phyloP scores from a whole-genome alignment of 2,329 filamentous ascomycete species.

The Xylaria hypoxylon region DNA sequence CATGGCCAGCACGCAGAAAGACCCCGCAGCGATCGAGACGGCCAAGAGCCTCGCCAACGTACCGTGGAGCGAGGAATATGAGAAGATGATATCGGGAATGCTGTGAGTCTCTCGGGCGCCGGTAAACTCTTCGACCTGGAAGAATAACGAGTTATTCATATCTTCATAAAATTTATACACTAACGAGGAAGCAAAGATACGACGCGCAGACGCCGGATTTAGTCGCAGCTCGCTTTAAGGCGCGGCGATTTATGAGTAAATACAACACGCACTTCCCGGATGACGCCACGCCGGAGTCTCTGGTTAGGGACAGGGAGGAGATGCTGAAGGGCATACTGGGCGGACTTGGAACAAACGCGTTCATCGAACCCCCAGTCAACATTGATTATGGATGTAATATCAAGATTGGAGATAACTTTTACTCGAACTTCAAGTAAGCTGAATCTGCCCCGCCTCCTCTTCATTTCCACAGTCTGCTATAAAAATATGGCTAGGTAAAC shows the following conservation, averaged over 20 bases:
- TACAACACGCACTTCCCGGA: conserved; percentile 69
- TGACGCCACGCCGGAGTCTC: conserved; percentile 57
- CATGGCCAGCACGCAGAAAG: conserved; percentile 37
- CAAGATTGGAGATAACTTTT: conserved; percentile 70
- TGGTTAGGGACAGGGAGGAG: conserved; percentile 54
- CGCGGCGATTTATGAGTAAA: conserved; percentile 66
- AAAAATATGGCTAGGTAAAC: neutral
- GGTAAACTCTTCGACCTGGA: neutral
- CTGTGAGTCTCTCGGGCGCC: conserved; percentile 56
- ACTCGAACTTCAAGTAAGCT: conserved; percentile 68
- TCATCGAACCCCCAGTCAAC: conserved; percentile 71
- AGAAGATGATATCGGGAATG: conserved; percentile 74
- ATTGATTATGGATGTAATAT: conserved; percentile 77
- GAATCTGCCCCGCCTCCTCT: conserved; percentile 16
- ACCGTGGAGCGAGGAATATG: conserved; percentile 62
- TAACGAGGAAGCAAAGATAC: conserved; percentile 56
- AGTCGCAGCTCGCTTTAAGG: conserved; percentile 62
- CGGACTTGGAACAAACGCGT: conserved; percentile 62
- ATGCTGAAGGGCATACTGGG: conserved; percentile 64
- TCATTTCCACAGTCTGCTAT: neutral
- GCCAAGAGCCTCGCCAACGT: conserved; percentile 32
- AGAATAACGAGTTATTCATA: neutral
- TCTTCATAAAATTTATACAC: neutral
- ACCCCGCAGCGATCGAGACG: conserved; percentile 30
- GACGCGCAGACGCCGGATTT: conserved; percentile 62